These are phyloP conservation scores for Pueraria montana DNA, from an alignment of 306 rosid genomes.

Conservation along the genomic window DNA sequence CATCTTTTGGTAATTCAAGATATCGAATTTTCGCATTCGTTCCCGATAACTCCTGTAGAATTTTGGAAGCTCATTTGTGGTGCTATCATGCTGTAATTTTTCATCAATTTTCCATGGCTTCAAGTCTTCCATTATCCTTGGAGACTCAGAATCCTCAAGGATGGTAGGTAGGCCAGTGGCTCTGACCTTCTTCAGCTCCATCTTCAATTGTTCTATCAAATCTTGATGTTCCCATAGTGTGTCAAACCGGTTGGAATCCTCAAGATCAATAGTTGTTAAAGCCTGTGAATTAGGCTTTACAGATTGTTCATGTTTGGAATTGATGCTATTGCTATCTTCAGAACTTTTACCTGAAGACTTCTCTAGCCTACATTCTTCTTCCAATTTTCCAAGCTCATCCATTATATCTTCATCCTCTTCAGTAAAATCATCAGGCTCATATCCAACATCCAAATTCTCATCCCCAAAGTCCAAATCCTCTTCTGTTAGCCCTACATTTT, in stretches of 20 bases:
- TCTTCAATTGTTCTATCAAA: conserved; percentile 84
- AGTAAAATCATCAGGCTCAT: conserved; percentile 69
- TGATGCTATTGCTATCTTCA: conserved; percentile 20
- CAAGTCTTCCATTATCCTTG: conserved; percentile 80
- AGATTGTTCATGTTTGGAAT: conserved; percentile 40
- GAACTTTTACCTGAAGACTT: conserved; percentile 27
- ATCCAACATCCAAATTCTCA: conserved; percentile 54
- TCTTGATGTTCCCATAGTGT: conserved; percentile 95
- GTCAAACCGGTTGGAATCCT: conserved; percentile 74
- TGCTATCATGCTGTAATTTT: conserved; percentile 60
- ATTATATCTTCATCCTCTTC: conserved; percentile 65
- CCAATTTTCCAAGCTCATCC: conserved; percentile 55
- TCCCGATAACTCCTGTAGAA: conserved; percentile 88
- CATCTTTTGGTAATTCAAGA: conserved; percentile 97
- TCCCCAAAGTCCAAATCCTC: conserved; percentile 52
- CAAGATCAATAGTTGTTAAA: conserved; percentile 43
- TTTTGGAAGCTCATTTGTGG: conserved; percentile 77
- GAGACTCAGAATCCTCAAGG: conserved; percentile 89
- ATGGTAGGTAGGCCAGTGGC: conserved; percentile 92
- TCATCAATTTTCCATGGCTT: conserved; percentile 98
- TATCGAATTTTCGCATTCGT: conserved; percentile 93
- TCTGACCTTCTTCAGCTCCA: conserved; percentile 87
- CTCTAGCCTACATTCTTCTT: conserved; percentile 50
- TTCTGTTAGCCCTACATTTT: conserved; percentile 19
- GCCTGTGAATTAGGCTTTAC: conserved; percentile 38